phyloP scores from a whole-genome alignment of 305 asterid genomes.

The Fraxinus sp. region DNA sequence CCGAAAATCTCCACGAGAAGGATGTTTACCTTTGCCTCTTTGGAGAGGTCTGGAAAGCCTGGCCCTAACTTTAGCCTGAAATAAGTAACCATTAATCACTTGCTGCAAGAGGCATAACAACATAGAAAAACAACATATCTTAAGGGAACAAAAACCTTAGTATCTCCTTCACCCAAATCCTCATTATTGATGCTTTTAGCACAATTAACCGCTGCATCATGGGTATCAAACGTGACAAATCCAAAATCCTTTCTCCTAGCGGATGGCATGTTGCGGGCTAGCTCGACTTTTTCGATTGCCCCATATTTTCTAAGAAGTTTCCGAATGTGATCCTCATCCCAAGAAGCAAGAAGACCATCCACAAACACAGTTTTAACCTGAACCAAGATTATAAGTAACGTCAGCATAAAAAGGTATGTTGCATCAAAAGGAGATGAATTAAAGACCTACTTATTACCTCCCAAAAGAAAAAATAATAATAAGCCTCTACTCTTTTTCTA shows the following conservation, averaged over 20 bases:
- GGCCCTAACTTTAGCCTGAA: slow-evolving; percentile 97
- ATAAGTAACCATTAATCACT: slow-evolving; percentile 22
- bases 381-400: slow-evolving; percentile 11
- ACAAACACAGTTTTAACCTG: slow-evolving; percentile 97
- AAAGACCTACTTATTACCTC: background rate
- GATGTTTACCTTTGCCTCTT: slow-evolving; percentile 89
- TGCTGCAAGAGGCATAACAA: background rate
- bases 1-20: slow-evolving; percentile 64
- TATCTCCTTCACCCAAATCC: slow-evolving; percentile 83
- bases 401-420: background rate
- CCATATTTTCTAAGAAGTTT: slow-evolving; percentile 73
- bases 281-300: slow-evolving; percentile 82
- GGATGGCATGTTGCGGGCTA: slow-evolving; percentile 96
- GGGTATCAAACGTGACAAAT: slow-evolving; percentile 78
- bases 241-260: slow-evolving; percentile 98
- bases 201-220: slow-evolving; percentile 89
- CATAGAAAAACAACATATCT: background rate
- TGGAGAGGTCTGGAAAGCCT: slow-evolving; percentile 95
- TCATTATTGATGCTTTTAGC: slow-evolving; percentile 92
- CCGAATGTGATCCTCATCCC: slow-evolving; percentile 79
- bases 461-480: background rate
- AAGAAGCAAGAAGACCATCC: slow-evolving; percentile 87
- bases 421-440: background rate
- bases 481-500: background rate
- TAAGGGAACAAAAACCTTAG: slow-evolving; percentile 53